phyloP scores from a whole-genome alignment of 306 rosid species.

The Prosopis cineraria region DNA sequence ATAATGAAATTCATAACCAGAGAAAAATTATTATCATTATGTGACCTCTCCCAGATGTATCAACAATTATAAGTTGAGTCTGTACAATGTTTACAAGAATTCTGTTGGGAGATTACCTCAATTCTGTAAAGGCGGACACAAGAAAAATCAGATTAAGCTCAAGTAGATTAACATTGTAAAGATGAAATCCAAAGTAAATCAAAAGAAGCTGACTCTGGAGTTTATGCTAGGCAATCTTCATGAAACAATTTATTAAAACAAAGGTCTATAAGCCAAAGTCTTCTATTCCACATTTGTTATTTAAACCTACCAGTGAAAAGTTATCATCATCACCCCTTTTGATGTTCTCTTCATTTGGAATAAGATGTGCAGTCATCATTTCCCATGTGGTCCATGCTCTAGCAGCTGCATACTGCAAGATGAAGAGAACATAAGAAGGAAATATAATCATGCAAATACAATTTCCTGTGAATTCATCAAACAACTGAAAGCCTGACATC shows the following conservation, averaged over 20 bases:
- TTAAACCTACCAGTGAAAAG: conserved; percentile 79
- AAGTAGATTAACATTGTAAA: not conserved
- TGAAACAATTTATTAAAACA: not conserved
- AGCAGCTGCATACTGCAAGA: conserved; percentile 85
- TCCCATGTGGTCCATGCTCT: conserved; percentile 99
- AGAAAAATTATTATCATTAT: not conserved
- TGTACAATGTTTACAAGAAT: not conserved
- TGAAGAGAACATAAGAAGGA: conserved; percentile 34
- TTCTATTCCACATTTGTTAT: conserved; percentile 8
- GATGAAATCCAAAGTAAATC: not conserved
- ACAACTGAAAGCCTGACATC: conserved; percentile 10
- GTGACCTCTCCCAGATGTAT: not conserved
- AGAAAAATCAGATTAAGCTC: conserved; percentile 24
- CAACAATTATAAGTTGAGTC: not conserved
- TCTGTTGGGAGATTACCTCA: not conserved
- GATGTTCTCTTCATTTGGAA: conserved; percentile 75
- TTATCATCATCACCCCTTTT: conserved; percentile 81
- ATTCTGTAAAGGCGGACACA: not conserved
- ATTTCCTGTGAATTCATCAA: conserved; percentile 18
- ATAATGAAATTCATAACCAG: conserved; percentile 11
- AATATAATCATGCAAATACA: conserved; percentile 13
- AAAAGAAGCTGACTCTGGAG: not conserved
- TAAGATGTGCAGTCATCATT: conserved; percentile 94
- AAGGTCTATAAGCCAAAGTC: not conserved
- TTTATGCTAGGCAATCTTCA: not conserved